Evolutionary conservation across 1,139 yeast genomes (phyloP).

Genomic region (Yamadazyma conglobata): DNA sequence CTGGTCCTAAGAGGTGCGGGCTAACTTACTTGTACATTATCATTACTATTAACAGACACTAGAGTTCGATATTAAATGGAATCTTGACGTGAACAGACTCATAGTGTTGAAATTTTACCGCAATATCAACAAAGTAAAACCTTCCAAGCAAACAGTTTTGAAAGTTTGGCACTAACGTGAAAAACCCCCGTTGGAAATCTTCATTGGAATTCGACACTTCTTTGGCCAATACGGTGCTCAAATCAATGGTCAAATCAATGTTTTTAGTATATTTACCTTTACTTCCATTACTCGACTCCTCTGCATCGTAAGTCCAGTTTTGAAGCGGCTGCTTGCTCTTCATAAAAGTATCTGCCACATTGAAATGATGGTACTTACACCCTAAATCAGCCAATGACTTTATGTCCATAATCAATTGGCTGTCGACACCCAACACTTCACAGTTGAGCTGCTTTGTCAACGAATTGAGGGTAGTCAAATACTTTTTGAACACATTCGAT

Average conservation of each 20-base stretch:
- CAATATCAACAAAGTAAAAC: conserved; percentile 40
- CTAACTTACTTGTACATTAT: no score
- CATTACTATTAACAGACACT: no score
- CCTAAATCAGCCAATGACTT: conserved; percentile 37
- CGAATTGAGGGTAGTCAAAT: conserved; percentile 25
- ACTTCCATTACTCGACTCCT: conserved; percentile 1
- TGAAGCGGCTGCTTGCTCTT: conserved; percentile 7
- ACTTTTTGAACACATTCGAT: conserved; percentile 29
- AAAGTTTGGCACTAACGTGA: conserved; percentile 54
- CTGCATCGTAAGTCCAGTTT: conserved; percentile 6
- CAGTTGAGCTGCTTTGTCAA: conserved; percentile 31
- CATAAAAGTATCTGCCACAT: conserved; percentile 15
- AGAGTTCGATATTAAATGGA: conserved; percentile 27
- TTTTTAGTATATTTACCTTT: conserved; percentile 13
- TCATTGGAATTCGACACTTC: conserved; percentile 10
- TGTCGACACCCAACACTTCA: conserved; percentile 34
- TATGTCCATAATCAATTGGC: conserved; percentile 35
- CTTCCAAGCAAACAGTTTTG: conserved; percentile 56
- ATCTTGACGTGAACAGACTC: conserved; percentile 31
- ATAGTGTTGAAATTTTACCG: conserved; percentile 29
- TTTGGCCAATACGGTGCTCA: conserved; percentile 20
- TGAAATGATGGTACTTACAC: conserved; percentile 29
- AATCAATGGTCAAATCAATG: conserved; percentile 22
- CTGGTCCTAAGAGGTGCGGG: no score
- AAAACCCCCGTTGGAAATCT: conserved; percentile 22